These are phyloP conservation scores for Didymella lethalis DNA, from an alignment of 2,329 filamentous ascomycete species.

Conservation along the genomic window DNA sequence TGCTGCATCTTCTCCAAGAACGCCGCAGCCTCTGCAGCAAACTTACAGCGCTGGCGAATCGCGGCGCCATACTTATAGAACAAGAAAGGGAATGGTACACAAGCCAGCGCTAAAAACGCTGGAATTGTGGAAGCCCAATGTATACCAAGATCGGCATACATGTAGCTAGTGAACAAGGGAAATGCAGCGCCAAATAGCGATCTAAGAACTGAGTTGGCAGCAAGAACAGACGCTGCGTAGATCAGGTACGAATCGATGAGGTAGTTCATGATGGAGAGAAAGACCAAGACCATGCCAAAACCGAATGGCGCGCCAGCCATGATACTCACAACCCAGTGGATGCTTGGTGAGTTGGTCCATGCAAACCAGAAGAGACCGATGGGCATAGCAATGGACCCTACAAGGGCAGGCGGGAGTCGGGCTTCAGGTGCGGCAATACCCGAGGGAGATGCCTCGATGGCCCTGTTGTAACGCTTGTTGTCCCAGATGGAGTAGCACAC, in stretches of 20 bases:
- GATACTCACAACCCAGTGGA: slow-evolving; percentile 64
- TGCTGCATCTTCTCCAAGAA: slow-evolving; percentile 58
- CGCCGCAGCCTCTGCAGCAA: slow-evolving; percentile 68
- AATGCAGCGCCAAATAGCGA: slow-evolving; percentile 55
- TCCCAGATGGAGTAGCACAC: slow-evolving; percentile 41
- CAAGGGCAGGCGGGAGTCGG: slow-evolving; percentile 66
- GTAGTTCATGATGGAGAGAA: slow-evolving; percentile 66
- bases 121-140: slow-evolving; percentile 59
- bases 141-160: slow-evolving; percentile 57
- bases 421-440: slow-evolving; percentile 61
- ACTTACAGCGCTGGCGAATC: slow-evolving; percentile 72
- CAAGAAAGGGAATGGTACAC: slow-evolving; percentile 66
- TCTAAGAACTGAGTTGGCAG: slow-evolving; percentile 56
- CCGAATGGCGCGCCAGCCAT: slow-evolving; percentile 60
- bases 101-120: slow-evolving; percentile 57
- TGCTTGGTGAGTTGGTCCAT: slow-evolving; percentile 54
- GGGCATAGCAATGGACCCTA: slow-evolving; percentile 68
- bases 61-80: slow-evolving; percentile 72
- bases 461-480: slow-evolving; percentile 47
- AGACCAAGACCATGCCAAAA: slow-evolving; percentile 44
- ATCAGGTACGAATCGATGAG: slow-evolving; percentile 67
- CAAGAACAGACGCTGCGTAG: slow-evolving; percentile 34
- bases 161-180: slow-evolving; percentile 59
- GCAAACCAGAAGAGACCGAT: slow-evolving; percentile 46
- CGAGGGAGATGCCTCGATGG: slow-evolving; percentile 28